Percentiles rank a stretch among this genome's conserved stretches.
Evolutionary conservation across 169 alveolate genomes (phyloP).

Genomic region (Plasmodium coatneyi): DNA sequence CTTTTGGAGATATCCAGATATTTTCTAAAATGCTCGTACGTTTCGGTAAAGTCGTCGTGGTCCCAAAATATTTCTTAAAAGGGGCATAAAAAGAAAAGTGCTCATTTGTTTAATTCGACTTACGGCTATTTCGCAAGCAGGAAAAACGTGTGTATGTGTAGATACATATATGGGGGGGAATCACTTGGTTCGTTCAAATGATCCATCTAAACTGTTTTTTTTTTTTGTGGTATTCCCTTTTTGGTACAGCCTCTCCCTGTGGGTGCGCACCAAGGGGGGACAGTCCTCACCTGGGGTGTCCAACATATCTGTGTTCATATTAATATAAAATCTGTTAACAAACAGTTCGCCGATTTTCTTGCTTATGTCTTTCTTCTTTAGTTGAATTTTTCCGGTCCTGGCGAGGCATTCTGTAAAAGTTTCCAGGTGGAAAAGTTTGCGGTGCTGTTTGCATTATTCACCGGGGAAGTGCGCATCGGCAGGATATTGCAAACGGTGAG

Average conservation of each 20-base stretch:
- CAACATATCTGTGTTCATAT: conserved; percentile 87
- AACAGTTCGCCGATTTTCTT: conserved; percentile 88
- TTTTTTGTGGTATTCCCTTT: not conserved
- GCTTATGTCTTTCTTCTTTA: conserved; percentile 86
- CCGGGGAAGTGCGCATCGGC: not conserved
- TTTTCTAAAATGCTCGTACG: conserved; percentile 83
- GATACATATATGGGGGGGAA: not conserved
- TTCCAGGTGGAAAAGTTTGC: not conserved
- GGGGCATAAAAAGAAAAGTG: not conserved
- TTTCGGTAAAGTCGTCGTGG: conserved; percentile 87
- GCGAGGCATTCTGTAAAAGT: conserved; percentile 84
- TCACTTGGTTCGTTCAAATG: not conserved
- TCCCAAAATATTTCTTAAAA: conserved; percentile 89
- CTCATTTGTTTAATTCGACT: not conserved
- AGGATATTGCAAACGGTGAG: not conserved
- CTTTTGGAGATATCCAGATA: conserved; percentile 89
- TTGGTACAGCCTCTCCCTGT: not conserved
- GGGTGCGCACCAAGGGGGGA: not conserved
- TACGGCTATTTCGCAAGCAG: not conserved
- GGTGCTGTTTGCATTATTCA: not conserved
- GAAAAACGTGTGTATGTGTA: not conserved
- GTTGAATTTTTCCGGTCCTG: conserved; percentile 85
- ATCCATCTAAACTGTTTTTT: not conserved
- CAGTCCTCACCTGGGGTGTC: conserved; percentile 86
- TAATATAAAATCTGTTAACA: conserved; percentile 87